Evolutionary conservation across 2,329 filamentous ascomycete genomes (phyloP).

Genomic region (Sclerotinia minor): DNA sequence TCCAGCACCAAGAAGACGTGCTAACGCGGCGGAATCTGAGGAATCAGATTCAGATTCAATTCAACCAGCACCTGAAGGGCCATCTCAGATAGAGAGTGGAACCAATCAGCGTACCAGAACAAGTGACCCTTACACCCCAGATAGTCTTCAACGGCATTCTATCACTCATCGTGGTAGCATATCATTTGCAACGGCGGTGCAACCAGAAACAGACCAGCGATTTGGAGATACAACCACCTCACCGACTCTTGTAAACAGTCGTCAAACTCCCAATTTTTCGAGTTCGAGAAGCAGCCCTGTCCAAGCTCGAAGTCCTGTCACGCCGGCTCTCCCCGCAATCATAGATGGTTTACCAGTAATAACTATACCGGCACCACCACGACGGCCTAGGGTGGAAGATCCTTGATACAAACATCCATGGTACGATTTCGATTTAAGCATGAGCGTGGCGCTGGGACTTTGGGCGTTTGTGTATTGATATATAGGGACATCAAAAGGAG

Average conservation of each 20-base stretch:
- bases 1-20: constrained; percentile 60
- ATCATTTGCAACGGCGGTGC: constrained; percentile 33
- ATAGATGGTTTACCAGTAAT: constrained; percentile 34
- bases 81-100: constrained; percentile 4
- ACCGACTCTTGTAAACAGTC: constrained; percentile 2
- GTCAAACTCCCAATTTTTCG: constrained; percentile 8
- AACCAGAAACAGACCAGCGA: constrained; percentile 28
- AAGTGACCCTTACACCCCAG: constrained; percentile 38
- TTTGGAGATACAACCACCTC: not conserved
- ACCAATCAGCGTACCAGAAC: constrained; percentile 27
- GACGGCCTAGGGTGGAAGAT: constrained; percentile 27
- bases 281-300: constrained; percentile 30
- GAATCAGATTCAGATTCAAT: constrained; percentile 42
- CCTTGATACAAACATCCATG: not conserved
- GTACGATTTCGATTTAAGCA: constrained; percentile 24
- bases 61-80: not conserved
- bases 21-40: constrained; percentile 57
- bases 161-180: constrained; percentile 38
- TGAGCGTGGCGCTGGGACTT: constrained; percentile 24
- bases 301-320: constrained; percentile 26
- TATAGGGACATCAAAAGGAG: constrained; percentile 10
- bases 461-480: constrained; percentile 15
- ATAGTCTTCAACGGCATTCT: constrained; percentile 32
- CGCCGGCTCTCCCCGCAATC: constrained; percentile 26
- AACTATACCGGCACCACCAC: constrained; percentile 39